Percentiles rank a stretch among this genome's conserved stretches.
phyloP scores from a whole-genome alignment of 2,329 filamentous ascomycete species.

The Penicillium freii region DNA sequence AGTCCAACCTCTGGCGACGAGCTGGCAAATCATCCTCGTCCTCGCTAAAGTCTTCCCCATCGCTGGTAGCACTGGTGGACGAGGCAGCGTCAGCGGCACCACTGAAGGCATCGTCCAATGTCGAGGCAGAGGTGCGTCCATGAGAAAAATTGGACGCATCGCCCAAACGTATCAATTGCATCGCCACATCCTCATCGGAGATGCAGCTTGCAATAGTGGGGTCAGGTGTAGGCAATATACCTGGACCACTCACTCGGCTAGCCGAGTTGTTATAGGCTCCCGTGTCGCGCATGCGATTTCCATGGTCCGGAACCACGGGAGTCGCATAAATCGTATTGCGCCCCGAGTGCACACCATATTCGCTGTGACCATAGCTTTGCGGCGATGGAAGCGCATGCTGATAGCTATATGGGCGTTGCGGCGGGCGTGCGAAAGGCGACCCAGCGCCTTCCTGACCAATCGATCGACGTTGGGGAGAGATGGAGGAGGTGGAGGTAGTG shows the following conservation, averaged over 20 bases:
- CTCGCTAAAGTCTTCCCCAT: constrained; percentile 64
- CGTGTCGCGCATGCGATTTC: constrained; percentile 64
- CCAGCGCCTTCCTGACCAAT: constrained; percentile 64
- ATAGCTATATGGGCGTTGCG: constrained; percentile 77
- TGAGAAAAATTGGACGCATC: constrained; percentile 93
- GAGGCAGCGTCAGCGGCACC: constrained; percentile 81
- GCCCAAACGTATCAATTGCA: constrained; percentile 93
- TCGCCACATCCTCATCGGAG: constrained; percentile 95
- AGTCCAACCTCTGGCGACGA: constrained; percentile 43
- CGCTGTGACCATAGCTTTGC: constrained; percentile 66
- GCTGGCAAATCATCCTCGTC: constrained; percentile 57
- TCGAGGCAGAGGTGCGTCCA: constrained; percentile 88
- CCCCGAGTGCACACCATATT: constrained; percentile 38
- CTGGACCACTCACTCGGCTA: constrained; percentile 44
- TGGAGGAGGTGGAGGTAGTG: constrained; percentile 93
- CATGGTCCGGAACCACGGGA: constrained; percentile 54
- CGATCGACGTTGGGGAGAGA: constrained; percentile 84
- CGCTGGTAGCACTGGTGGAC: constrained; percentile 80
- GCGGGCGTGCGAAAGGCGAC: constrained; percentile 71
- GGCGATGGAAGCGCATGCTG: constrained; percentile 78
- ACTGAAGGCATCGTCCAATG: constrained; percentile 88
- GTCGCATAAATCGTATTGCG: constrained; percentile 58
- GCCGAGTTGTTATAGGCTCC: constrained; percentile 43
- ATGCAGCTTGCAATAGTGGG: constrained; percentile 97
- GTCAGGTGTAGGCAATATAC: constrained; percentile 85